Evolutionary conservation across 495 filamentous ascomycete genomes (phyloP), one percentile per base, ranked within the genome.

Genomic region (Xylaria flabelliformis): DNA sequence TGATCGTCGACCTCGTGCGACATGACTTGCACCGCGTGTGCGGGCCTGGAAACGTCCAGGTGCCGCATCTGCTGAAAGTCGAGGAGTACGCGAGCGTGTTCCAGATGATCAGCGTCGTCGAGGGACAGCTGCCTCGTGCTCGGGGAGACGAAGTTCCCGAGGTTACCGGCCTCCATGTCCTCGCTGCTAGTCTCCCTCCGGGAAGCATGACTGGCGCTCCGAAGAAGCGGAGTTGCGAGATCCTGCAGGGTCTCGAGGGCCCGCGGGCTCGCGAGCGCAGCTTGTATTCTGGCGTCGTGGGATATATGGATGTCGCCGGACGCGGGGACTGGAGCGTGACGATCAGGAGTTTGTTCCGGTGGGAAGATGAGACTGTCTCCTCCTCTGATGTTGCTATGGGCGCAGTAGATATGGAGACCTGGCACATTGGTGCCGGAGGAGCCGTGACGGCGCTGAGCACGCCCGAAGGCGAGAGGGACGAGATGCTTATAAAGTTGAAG

Each of bases 181-280:
- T 98, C 0, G 90, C 93, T 10, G 85, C 88, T 2, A 91, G 88
- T 48, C 84, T 99, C 4, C 96, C 95, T 0, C 94, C 96, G 0
- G 96, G 96, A 0, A 93, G 90, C 58, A 98, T 98, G 95, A 98
- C 95, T 3, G 95, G 95, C 19, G 95, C 95, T 7, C 95, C 95
- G 0, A 98, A 98, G 84, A 92, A 92, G 76, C 88, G 95, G 26
- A 93, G 90, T 48, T 97, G 95, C 78, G 89, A 97, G 86, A 86
- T 98, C 56, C 84, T 98, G 51, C 80, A 85, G 64, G 77, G 79
- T 0, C 86, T 97, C 58, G 95, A 98, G 77, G 75, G 75, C 15
- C 76, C 75, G n/a, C 77, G 76, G n/a, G 69, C 56, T 0, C 80
- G 82, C 19, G 85, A 89, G 61, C 85, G 95, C n/a, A 90, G 93